These are phyloP conservation scores for Curvularia hawaiiensis DNA, from an alignment of 2,329 filamentous ascomycete genomes.

Conservation along the genomic window DNA sequence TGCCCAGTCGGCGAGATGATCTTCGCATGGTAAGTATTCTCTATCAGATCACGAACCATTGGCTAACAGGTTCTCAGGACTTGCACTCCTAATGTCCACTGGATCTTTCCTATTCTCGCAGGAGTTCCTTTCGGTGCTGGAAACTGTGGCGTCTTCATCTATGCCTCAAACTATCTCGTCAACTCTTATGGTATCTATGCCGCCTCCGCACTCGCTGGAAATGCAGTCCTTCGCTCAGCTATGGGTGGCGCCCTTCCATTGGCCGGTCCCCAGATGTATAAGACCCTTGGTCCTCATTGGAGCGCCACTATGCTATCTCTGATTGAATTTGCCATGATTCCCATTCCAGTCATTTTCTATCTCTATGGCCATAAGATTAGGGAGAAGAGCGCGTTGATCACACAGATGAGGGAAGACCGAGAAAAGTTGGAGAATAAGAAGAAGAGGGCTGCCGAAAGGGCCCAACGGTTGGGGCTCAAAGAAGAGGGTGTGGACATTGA, in stretches of 20 bases:
- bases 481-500: constrained; percentile 13
- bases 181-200: constrained; percentile 81
- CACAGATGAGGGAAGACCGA: constrained; percentile 51
- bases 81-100: constrained; percentile 78
- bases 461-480: constrained; percentile 44
- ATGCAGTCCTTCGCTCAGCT: constrained; percentile 73
- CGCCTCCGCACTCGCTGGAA: constrained; percentile 79
- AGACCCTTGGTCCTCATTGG: constrained; percentile 73
- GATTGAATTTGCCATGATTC: constrained; percentile 74
- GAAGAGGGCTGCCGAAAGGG: constrained; percentile 44
- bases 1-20: constrained; percentile 80
- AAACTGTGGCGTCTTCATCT: constrained; percentile 81
- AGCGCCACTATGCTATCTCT: constrained; percentile 76
- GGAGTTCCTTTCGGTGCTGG: constrained; percentile 80
- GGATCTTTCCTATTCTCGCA: constrained; percentile 78
- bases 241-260: constrained; percentile 81
- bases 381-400: constrained; percentile 60
- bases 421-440: constrained; percentile 51
- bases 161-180: constrained; percentile 79
- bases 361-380: constrained; percentile 62
- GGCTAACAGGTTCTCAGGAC: constrained; percentile 6
- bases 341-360: constrained; percentile 82
- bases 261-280: constrained; percentile 68
- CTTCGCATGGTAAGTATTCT: constrained; percentile 69
- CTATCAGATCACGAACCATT: background rate